Percentiles rank a stretch among this genome's conserved stretches.
Evolutionary conservation across 169 alveolate genomes (phyloP).

Genomic region (Amoebophrya sp.): DNA sequence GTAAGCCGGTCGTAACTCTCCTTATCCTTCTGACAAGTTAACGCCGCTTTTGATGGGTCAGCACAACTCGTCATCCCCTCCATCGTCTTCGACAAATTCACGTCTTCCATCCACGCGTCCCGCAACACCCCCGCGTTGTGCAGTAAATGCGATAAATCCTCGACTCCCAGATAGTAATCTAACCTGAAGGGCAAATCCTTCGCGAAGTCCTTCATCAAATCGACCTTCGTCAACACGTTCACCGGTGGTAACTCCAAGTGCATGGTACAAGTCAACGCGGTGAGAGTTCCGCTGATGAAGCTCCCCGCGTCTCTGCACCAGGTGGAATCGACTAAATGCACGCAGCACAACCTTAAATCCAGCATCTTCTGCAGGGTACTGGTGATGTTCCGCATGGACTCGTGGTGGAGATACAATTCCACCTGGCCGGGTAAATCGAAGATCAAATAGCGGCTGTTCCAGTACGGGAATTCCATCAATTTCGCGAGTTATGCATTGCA

Average conservation of each 20-base stretch:
- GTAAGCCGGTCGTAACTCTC: background rate
- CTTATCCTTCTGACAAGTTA: background rate
- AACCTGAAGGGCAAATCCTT: background rate
- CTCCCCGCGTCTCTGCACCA: slow-evolving; percentile 13
- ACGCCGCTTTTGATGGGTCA: too few relatives aligned
- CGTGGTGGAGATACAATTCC: background rate
- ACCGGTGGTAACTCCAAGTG: slow-evolving; percentile 5
- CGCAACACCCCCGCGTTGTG: background rate
- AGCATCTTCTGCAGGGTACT: background rate
- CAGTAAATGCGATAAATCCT: background rate
- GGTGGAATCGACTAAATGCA: background rate
- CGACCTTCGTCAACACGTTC: slow-evolving; percentile 9
- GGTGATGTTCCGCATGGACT: background rate
- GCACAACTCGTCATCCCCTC: background rate
- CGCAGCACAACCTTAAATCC: background rate
- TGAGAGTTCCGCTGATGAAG: background rate
- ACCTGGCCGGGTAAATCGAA: slow-evolving; percentile 8
- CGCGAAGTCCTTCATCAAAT: background rate
- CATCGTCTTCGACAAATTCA: background rate
- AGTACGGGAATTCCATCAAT: background rate
- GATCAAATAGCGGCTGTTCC: background rate
- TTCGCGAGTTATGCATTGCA: too few relatives aligned
- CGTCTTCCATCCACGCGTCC: background rate
- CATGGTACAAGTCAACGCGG: background rate
- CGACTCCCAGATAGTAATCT: background rate